Evolutionary conservation across 108 stramenopile species (phyloP).

Genomic region (Chaetoceros muelleri): DNA sequence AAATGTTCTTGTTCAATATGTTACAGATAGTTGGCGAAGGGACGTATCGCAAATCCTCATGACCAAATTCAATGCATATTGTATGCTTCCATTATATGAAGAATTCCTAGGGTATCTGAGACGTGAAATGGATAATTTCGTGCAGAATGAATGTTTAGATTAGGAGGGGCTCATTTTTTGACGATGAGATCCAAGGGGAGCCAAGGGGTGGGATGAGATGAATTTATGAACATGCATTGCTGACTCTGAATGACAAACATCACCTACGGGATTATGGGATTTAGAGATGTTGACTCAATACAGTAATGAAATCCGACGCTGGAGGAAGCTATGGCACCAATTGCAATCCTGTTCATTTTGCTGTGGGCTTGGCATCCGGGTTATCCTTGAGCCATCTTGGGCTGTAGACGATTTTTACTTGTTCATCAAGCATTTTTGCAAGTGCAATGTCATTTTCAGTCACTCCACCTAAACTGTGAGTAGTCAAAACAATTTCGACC

Average conservation of each 20-base stretch:
- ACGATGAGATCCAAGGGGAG: no score
- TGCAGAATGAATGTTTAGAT: no score
- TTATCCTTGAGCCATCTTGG: slow-evolving; percentile 83
- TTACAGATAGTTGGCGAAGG: slow-evolving; percentile 12
- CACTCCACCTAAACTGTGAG: slow-evolving; percentile 69
- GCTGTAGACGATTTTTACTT: slow-evolving; percentile 57
- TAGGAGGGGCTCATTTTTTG: no score
- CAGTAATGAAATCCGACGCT: no score
- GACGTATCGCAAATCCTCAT: slow-evolving; percentile 14
- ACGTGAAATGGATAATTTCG: slow-evolving; percentile 9
- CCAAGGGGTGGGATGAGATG: no score
- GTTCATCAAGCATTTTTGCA: slow-evolving; percentile 52
- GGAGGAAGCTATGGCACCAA: no score
- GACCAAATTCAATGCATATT: slow-evolving; percentile 18
- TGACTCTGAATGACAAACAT: no score
- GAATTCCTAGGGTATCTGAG: slow-evolving; percentile 13
- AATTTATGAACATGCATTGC: no score
- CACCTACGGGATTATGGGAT: no score
- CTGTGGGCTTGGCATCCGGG: slow-evolving; percentile 18
- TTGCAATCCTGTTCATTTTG: not conserved
- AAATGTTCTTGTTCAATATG: slow-evolving; percentile 5
- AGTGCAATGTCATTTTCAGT: slow-evolving; percentile 77
- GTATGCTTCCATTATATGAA: slow-evolving; percentile 13
- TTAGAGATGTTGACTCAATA: no score
- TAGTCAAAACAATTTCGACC: slow-evolving; percentile 73